phyloP scores from a whole-genome alignment of 1,284 basidiomycete genomes.

The Ganoderma lucidum region DNA sequence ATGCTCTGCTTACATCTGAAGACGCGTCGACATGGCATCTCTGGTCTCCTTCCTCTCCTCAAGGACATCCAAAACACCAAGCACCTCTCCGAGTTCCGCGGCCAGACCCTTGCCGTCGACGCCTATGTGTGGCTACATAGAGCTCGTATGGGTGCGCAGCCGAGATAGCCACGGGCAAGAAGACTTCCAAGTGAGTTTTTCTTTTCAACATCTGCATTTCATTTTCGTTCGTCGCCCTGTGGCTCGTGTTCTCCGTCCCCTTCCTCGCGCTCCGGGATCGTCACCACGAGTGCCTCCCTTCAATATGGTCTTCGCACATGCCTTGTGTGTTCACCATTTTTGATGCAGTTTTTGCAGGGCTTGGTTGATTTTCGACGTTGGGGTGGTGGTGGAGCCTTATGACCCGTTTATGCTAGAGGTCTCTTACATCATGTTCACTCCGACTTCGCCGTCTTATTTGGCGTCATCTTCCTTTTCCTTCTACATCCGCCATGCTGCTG shows the following conservation, averaged over 20 bases:
- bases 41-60: slow-evolving; percentile 91
- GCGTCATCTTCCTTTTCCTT: not conserved
- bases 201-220: not conserved
- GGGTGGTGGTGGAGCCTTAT: not conserved
- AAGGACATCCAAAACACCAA: slow-evolving; percentile 87
- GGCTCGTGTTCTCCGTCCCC: not conserved
- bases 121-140: slow-evolving; percentile 99
- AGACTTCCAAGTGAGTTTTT: slow-evolving; percentile 78
- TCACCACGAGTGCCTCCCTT: not conserved
- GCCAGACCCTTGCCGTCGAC: slow-evolving; percentile 85
- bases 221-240: not conserved
- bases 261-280: not conserved
- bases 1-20: not conserved
- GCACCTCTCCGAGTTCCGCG: slow-evolving; percentile 84
- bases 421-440: slow-evolving; percentile 1
- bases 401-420: not conserved
- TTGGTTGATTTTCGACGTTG: not conserved
- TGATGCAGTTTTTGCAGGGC: not conserved
- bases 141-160: slow-evolving; percentile 90
- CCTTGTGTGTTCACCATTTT: not conserved
- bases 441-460: not conserved
- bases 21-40: slow-evolving; percentile 76
- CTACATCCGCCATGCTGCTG: not conserved
- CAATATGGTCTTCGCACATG: not conserved
- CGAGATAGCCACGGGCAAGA: slow-evolving; percentile 87